Evolutionary conservation across 2,329 filamentous ascomycete genomes (phyloP).

Genomic region (Emydomyces testavorans): DNA sequence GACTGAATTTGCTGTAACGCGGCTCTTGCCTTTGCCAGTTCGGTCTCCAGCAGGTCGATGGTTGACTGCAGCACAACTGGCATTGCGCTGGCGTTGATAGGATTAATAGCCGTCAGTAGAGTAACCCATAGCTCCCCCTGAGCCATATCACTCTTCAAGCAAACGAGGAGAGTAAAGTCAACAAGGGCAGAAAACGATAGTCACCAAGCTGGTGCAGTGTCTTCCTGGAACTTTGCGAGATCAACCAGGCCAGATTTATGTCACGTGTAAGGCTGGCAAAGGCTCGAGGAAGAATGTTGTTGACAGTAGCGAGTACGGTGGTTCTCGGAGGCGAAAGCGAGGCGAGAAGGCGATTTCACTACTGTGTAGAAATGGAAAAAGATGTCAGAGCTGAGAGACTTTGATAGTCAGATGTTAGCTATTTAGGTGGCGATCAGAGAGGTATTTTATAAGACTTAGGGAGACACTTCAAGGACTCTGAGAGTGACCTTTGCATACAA

Average conservation of each 20-base stretch:
- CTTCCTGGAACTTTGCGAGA: not conserved
- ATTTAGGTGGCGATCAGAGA: not conserved
- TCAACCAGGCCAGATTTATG: not conserved
- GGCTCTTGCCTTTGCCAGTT: conserved; percentile 32
- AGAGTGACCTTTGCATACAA: too few species aligned
- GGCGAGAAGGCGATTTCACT: not conserved
- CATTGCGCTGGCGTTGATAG: conserved; percentile 29
- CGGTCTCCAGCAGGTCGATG: conserved; percentile 32
- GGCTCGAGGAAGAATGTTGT: too few species aligned
- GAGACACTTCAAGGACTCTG: too few species aligned
- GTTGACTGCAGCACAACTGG: conserved; percentile 33
- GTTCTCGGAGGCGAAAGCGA: too few species aligned
- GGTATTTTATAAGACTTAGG: not conserved
- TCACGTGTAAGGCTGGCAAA: conserved; percentile 9
- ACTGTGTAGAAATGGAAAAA: not conserved
- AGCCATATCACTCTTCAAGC: conserved; percentile 22
- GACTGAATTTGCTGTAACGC: conserved; percentile 33
- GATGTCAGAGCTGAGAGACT: not conserved
- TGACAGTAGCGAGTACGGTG: too few species aligned
- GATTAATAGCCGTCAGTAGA: conserved; percentile 29
- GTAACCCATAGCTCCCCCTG: conserved; percentile 29
- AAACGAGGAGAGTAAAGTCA: not conserved
- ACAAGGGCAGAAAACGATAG: not conserved
- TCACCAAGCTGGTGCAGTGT: not conserved
- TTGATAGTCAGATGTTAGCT: not conserved